Base-by-base conservation (phyloP, 176 grass and related monocot genomes). In the Triticum monococcum region DNA sequence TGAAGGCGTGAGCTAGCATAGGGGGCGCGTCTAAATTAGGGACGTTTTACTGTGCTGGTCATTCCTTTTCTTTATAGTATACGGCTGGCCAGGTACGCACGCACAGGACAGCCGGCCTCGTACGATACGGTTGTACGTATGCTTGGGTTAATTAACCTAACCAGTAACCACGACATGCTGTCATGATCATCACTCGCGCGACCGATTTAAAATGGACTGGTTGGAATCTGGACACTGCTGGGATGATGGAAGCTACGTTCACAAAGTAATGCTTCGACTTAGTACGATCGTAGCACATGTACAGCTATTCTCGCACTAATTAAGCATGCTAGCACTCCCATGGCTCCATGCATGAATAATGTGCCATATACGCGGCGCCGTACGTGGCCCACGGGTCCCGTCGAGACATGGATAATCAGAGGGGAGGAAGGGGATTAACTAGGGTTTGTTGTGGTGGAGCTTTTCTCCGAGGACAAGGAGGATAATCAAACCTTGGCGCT, bases 391-490 rank as follows among this genome's bases (percentile, higher is more conserved):
- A 4, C 5, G 14, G 74, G 79, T 56, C 56, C 82, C 88, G 28
- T 28, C 28, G 28, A 28, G 28, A 28, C 28, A 28, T 28, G 28
- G 28, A 28, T 28, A 28, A 62, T 81, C 64, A 12, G 48, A 12
- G 57, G 26, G 28, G 28, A 28, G 28, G 28, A 28, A 50, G 17
- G 64, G 62, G 65, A 83, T 5, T 50, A 89, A 68, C n/a, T 20
- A 46, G 52, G 71, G 79, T 83, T 84, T 89, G 75, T 81, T 89
- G 79, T 86, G 68, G 79, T 59, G 67, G 22, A 56, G 64, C 64
- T 52, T 88, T 80, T 68, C 54, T 86, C 48, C 22, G 48, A 84
- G 50, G 32, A 32, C 43, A 54, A 54, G 50, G 68, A 36, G 48
- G 74, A 50, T 72, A 72, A 59, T 8, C 54, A 54, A 54, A 61